Conservation (phyloP, 805 yeast species). For the Spathaspora boniae region DNA sequence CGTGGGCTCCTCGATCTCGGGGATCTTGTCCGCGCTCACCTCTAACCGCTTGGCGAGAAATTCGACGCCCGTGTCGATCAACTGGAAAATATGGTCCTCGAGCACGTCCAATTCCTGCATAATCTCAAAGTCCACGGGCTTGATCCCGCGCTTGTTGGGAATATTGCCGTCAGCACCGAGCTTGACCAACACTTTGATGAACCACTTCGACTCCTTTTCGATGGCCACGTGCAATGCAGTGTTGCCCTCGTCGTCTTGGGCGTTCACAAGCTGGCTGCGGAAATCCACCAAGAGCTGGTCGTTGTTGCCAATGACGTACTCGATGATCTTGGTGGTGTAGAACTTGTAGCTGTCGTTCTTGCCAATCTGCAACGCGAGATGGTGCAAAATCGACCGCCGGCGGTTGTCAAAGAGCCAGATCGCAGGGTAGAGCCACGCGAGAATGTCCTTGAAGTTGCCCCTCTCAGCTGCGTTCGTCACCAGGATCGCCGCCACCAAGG, state of each 20-base stretch:
- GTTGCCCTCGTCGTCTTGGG: conserved; percentile 36
- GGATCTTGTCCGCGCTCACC: conserved; percentile 10
- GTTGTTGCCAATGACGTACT: conserved; percentile 23
- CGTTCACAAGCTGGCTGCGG: conserved; percentile 24
- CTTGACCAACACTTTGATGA: conserved; percentile 30
- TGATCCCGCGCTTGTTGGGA: conserved; percentile 80
- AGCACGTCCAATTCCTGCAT: conserved; percentile 34
- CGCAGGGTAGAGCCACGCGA: conserved; percentile 69
- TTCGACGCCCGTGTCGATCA: conserved; percentile 32
- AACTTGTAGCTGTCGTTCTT: conserved; percentile 33
- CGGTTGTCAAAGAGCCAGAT: conserved; percentile 49
- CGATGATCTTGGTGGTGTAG: conserved; percentile 32
- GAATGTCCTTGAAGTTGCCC: conserved; percentile 65
- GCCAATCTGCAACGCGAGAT: conserved; percentile 53
- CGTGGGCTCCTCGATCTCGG: conserved; percentile 12
- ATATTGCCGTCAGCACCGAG: conserved; percentile 53
- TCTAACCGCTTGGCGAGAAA: conserved; percentile 26
- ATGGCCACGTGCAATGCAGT: conserved; percentile 41
- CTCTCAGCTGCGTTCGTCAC: conserved; percentile 82
- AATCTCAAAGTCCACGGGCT: conserved; percentile 84
- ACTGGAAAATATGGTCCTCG: conserved; percentile 30
- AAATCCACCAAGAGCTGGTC: conserved; percentile 18
- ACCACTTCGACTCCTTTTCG: conserved; percentile 37
- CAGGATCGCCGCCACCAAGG: conserved; percentile 67
- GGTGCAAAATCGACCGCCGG: conserved; percentile 82